Evolutionary conservation across 768 basidiomycete species (phyloP).

Genomic region (Hericium erinaceus): DNA sequence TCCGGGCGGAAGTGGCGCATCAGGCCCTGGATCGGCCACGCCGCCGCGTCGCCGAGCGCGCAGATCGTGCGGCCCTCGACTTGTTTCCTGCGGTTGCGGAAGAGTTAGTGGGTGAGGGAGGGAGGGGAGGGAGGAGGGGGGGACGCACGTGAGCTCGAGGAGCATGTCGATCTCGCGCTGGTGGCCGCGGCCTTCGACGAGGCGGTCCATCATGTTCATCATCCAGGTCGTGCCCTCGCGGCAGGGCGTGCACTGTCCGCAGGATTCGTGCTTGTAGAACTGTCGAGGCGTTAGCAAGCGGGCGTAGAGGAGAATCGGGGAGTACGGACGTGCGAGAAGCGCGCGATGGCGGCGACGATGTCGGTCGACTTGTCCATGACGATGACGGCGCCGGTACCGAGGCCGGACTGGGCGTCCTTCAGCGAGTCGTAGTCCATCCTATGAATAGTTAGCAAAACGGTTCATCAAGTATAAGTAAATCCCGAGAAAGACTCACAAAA

Average conservation of each 20-base stretch:
- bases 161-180: conserved; percentile 97
- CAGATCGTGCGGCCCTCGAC: conserved; percentile 96
- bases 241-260: conserved; percentile 94
- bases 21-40: conserved; percentile 97
- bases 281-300: conserved; percentile 18
- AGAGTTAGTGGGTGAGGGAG: neutral
- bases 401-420: conserved; percentile 91
- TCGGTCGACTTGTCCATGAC: conserved; percentile 99
- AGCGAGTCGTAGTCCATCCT: conserved; percentile 99
- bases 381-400: conserved; percentile 97
- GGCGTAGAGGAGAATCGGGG: neutral
- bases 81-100: conserved; percentile 72
- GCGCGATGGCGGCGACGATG: conserved; percentile 87
- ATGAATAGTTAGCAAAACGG: neutral
- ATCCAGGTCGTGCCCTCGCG: conserved; percentile 97
- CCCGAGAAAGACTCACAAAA: conserved; percentile 54
- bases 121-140: neutral
- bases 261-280: conserved; percentile 99
- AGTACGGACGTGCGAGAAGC: conserved; percentile 65
- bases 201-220: conserved; percentile 99
- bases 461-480: neutral
- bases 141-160: conserved; percentile 77
- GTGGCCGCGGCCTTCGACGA: conserved; percentile 87
- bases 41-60: conserved; percentile 93
- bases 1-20: conserved; percentile 97